Evolutionary conservation across 768 basidiomycete species (phyloP).

Genomic region (Suillus weaverae): DNA sequence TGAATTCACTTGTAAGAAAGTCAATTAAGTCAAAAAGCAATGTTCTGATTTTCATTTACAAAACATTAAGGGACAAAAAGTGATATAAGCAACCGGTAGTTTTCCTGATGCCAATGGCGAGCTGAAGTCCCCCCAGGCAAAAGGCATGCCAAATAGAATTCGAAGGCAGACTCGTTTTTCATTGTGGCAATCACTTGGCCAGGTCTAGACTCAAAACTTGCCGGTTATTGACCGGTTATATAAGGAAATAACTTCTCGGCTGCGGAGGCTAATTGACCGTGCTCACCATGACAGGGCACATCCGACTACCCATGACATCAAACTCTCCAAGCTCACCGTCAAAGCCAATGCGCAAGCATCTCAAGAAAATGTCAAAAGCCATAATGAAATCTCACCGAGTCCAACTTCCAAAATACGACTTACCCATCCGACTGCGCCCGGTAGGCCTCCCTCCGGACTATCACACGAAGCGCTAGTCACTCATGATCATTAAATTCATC

Average conservation of each 20-base stretch:
- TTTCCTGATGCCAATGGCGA: no score
- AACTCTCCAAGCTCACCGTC: conserved; percentile 13
- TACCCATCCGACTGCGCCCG: conserved; percentile 72
- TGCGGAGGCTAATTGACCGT: not conserved
- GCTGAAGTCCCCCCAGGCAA: no score
- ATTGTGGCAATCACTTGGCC: no score
- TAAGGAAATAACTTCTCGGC: conserved; percentile 8
- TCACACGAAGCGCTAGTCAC: conserved; percentile 3
- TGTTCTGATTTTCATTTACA: no score
- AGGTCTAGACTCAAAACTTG: no score
- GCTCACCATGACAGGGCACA: conserved; percentile 12
- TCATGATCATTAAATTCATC: conserved; percentile 7
- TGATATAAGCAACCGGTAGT: no score
- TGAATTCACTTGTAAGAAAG: no score
- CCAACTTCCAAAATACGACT: conserved; percentile 62
- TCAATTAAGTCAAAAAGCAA: no score
- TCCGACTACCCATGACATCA: conserved; percentile 4
- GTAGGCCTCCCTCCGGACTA: conserved; percentile 36
- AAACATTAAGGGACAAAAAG: no score
- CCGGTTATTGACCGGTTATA: not conserved
- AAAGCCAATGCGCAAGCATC: conserved; percentile 33
- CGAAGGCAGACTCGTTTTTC: no score
- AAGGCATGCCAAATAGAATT: no score
- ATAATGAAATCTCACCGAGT: conserved; percentile 74
- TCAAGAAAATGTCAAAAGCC: conserved; percentile 49